Evolutionary conservation across 2,329 filamentous ascomycete species (phyloP), one percentile per base, ranked within the genome.

Genomic region (Penicillium sp.): DNA sequence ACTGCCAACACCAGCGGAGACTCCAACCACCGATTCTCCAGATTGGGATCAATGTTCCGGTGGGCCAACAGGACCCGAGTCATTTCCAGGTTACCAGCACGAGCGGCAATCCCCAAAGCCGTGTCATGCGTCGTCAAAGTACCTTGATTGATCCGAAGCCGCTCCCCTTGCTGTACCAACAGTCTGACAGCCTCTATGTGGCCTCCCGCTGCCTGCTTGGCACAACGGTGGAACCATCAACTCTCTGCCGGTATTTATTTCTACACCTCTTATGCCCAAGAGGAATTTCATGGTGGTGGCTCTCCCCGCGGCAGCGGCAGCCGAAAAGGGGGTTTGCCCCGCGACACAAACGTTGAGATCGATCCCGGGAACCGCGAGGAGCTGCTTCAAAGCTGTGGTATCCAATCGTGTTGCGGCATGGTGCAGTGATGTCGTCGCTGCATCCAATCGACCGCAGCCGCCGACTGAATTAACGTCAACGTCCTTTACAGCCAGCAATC

Each of bases 271-370:
- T 14, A 28, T 14, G 23, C 23, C 5, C 23, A 43, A 10, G 28
- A 43, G 21, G 14, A 43, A 28, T 21, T 9, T 18, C 39, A 43
- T 43, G 8, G 39, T 26, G 13, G n/a, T 43, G 6, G n/a, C 40
- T 28, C 40, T 29, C 6, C 40, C 23, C 11, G 40, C 23, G 9
- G 14, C 40, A 9, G 40, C 24, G 40, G 40, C 40, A 21, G 40
- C 40, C 16, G 40, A 43, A 43, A 43, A 43, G 14, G 40, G 40
- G 24, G 40, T 43, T 28, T 43, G 40, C n/a, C 40, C 28, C 23
- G 13, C 40, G 11, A 14, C 40, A n/a, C 7, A 43, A 5, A 43
- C 14, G 9, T 43, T 43, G 13, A 43, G 13, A 28, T 43, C 40
- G 7, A 43, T 43, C n/a, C 40, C 24, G 18, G 40, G n/a, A 11